Evolutionary conservation across 768 basidiomycete genomes (phyloP), one percentile per base, ranked within the genome.

Genomic region (Psilocybe tampanensis): DNA sequence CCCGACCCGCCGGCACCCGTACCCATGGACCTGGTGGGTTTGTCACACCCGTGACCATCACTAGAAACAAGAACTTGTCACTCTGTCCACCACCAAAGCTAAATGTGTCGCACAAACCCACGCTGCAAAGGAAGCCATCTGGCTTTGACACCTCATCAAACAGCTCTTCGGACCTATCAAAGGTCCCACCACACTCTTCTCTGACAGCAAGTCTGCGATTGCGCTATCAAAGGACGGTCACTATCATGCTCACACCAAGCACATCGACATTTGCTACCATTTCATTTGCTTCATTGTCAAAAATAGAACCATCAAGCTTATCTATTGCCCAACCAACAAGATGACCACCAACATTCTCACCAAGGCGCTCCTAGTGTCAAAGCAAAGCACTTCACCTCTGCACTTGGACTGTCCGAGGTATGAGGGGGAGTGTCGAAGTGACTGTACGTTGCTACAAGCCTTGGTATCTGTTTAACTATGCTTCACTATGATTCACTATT

Each of bases 61-160:
- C n/a, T n/a, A 68, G 50, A 59, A 64, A 18, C 76, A 76, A 62
- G 26, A 64, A 3, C 60, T 68, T 15, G 70, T 79, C 8, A 55
- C 58, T 1, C 33, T 63, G 3, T 63, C 55, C 36, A 63, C 59
- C 9, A 58, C 62, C 7, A 44, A 63, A 32, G 59, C 62, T 5
- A 50, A 63, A 34, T 63, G 60, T 48, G 56, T 63, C 26, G 62
- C 62, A 4, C 36, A 54, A 8, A 60, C 60, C n/a, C 60, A 59
- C 39, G 60, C 57, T 24, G 33, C 56, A 3, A 36, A 50, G 8
- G 51, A 58, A 29, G 52, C 43, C 12, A 58, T 53, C 15, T 58
- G 58, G 58, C 29, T 59, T 24, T 21, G 48, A 26, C 6, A 18
- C 9, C 26, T 59, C 17, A 48, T 59, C 29, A 21, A 15, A 3